Percentiles rank a stretch among this genome's conserved stretches.
Conservation (phyloP, 2,329 filamentous ascomycete genomes). For the Curvularia lunata region DNA sequence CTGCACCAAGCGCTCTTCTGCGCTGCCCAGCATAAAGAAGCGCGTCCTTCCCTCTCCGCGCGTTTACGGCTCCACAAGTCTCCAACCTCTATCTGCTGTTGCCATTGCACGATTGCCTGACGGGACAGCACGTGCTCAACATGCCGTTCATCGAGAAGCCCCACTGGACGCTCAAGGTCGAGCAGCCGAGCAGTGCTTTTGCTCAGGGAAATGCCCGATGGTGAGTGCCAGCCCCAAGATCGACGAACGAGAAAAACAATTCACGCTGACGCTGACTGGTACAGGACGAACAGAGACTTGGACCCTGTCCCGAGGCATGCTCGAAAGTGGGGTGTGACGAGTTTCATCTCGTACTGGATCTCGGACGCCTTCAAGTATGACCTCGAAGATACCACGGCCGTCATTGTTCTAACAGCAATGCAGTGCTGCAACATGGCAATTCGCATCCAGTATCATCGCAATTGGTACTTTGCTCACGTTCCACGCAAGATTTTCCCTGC, state of each 20-base stretch:
- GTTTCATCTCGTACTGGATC: conserved; percentile 60
- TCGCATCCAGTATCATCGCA: conserved; percentile 48
- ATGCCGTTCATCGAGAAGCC: conserved; percentile 49
- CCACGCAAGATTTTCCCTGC: background rate
- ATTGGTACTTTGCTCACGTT: conserved; percentile 32
- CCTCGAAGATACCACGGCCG: background rate
- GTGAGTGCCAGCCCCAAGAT: conserved; percentile 22
- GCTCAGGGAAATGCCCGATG: conserved; percentile 49
- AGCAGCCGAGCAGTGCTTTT: conserved; percentile 56
- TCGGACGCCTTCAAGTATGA: conserved; percentile 58
- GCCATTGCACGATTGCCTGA: background rate
- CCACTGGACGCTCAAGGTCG: conserved; percentile 49
- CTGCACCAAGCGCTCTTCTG: background rate
- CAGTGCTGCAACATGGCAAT: conserved; percentile 61
- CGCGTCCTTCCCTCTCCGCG: conserved; percentile 4
- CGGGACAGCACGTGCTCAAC: background rate
- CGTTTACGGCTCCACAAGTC: background rate
- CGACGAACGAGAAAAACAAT: background rate
- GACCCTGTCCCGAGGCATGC: conserved; percentile 55
- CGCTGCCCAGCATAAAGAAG: conserved; percentile 11
- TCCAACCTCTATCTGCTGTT: background rate
- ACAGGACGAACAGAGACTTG: conserved; percentile 57
- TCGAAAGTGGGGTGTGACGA: conserved; percentile 56
- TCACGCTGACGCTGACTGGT: background rate
- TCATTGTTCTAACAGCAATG: conserved; percentile 9